Percentiles rank a stretch among this genome's conserved stretches.
These are phyloP conservation scores for Uronychia binucleata DNA, from an alignment of 73 alveolate species.

Conservation along the genomic window DNA sequence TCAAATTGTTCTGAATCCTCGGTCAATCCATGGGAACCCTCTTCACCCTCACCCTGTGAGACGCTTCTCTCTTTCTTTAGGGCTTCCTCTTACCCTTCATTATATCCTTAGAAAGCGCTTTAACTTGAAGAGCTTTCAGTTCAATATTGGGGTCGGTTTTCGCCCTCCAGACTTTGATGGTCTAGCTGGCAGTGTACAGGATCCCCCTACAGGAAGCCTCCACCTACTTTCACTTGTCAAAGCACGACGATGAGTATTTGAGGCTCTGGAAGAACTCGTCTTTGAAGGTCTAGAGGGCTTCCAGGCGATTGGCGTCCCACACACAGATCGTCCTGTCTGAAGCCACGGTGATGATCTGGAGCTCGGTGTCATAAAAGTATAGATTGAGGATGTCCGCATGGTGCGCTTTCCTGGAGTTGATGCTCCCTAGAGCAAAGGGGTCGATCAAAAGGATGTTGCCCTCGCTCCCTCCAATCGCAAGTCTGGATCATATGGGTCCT, in stretches of 20 bases:
- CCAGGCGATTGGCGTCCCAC: slow-evolving; percentile 66
- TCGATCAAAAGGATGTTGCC: slow-evolving; percentile 59
- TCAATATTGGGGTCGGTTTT: slow-evolving; percentile 54
- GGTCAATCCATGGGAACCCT: too few relatives aligned
- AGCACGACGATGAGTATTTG: slow-evolving; percentile 44
- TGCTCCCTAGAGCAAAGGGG: slow-evolving; percentile 59
- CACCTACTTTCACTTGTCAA: slow-evolving; percentile 16
- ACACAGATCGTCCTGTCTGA: slow-evolving; percentile 42
- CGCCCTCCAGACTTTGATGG: slow-evolving; percentile 42
- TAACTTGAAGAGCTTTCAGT: slow-evolving; percentile 46
- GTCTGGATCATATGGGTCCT: not conserved
- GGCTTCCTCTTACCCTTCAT: slow-evolving; percentile 37
- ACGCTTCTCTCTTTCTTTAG: not conserved
- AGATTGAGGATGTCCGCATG: slow-evolving; percentile 42
- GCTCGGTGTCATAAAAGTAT: slow-evolving; percentile 48
- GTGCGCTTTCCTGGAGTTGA: slow-evolving; percentile 35
- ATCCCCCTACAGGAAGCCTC: slow-evolving; percentile 13
- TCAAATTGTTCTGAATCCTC: too few relatives aligned
- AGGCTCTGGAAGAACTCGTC: slow-evolving; percentile 40
- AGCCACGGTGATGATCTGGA: slow-evolving; percentile 49
- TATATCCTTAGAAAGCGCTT: slow-evolving; percentile 39
- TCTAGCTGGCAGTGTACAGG: slow-evolving; percentile 44
- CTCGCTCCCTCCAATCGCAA: slow-evolving; percentile 68
- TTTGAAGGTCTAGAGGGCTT: slow-evolving; percentile 49
- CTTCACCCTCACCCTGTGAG: too few relatives aligned